Percentiles rank a stretch among this genome's conserved stretches.
These are phyloP conservation scores for Metschnikowia kofuensis DNA, from an alignment of 805 yeast genomes.

Conservation along the genomic window DNA sequence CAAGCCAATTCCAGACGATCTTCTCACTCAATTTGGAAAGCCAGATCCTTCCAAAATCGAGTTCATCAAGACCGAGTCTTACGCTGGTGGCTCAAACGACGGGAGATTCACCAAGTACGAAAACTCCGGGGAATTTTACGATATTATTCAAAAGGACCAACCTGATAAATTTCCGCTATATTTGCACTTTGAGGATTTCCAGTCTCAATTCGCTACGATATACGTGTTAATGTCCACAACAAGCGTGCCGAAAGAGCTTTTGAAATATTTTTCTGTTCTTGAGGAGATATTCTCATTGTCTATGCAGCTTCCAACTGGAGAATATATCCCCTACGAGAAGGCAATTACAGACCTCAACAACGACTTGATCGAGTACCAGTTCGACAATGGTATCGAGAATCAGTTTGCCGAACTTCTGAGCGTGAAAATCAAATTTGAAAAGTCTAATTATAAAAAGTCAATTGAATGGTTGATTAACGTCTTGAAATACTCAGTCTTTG, in stretches of 20 bases:
- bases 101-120: conserved; percentile 30
- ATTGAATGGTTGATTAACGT: conserved; percentile 74
- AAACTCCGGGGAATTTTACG: conserved; percentile 24
- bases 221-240: conserved; percentile 58
- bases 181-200: conserved; percentile 74
- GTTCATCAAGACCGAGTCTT: conserved; percentile 67
- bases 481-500: conserved; percentile 66
- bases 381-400: conserved; percentile 56
- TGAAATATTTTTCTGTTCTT: conserved; percentile 63
- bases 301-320: conserved; percentile 58
- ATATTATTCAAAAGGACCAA: conserved; percentile 19
- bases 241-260: conserved; percentile 46
- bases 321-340: conserved; percentile 60
- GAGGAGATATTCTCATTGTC: conserved; percentile 74
- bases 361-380: conserved; percentile 62
- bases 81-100: conserved; percentile 52
- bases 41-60: conserved; percentile 75
- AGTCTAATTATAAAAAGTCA: conserved; percentile 60
- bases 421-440: conserved; percentile 59
- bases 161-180: conserved; percentile 60
- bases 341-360: conserved; percentile 72
- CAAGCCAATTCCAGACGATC: conserved; percentile 67
- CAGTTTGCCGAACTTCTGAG: conserved; percentile 65
- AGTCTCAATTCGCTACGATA: conserved; percentile 75
- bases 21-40: conserved; percentile 58